phyloP scores from a whole-genome alignment of 306 rosid species.

The Quillaja saponaria region DNA sequence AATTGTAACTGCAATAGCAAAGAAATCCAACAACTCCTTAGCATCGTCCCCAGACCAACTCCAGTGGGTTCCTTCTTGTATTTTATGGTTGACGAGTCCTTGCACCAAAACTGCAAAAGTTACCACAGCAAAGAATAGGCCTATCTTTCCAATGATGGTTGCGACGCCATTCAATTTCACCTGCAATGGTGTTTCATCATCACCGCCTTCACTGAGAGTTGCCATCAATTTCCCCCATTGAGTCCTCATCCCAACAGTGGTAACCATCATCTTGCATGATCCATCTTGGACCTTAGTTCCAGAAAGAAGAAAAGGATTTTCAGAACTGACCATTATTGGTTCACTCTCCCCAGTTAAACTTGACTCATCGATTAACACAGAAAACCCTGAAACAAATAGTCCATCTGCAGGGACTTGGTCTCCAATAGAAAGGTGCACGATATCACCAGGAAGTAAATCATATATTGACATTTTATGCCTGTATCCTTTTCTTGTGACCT shows the following conservation, averaged over 20 bases:
- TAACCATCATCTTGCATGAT: slow-evolving; percentile 86
- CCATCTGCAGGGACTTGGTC: slow-evolving; percentile 97
- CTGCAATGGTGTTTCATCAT: slow-evolving; percentile 95
- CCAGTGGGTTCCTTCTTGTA: slow-evolving; percentile 59
- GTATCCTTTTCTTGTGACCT: slow-evolving; percentile 82
- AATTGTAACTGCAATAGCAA: slow-evolving; percentile 88
- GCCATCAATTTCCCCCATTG: slow-evolving; percentile 99
- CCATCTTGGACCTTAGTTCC: slow-evolving; percentile 97
- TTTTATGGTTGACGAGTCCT: slow-evolving; percentile 64
- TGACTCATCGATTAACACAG: slow-evolving; percentile 82
- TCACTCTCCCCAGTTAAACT: slow-evolving; percentile 98
- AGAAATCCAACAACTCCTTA: slow-evolving; percentile 68
- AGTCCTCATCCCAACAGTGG: slow-evolving; percentile 96
- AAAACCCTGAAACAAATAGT: slow-evolving; percentile 80
- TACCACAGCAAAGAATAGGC: slow-evolving; percentile 77
- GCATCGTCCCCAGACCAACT: slow-evolving; percentile 89
- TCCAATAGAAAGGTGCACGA: slow-evolving; percentile 87
- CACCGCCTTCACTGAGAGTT: slow-evolving; percentile 94
- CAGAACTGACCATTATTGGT: slow-evolving; percentile 67
- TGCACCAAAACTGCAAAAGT: slow-evolving; percentile 86
- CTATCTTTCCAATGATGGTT: slow-evolving; percentile 89
- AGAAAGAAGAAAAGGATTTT: slow-evolving; percentile 84
- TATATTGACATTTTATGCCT: slow-evolving; percentile 94
- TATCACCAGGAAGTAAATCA: slow-evolving; percentile 90
- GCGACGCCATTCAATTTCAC: slow-evolving; percentile 97